Conservation (phyloP, 345 rosid genomes). For the Clarkia xantiana region DNA sequence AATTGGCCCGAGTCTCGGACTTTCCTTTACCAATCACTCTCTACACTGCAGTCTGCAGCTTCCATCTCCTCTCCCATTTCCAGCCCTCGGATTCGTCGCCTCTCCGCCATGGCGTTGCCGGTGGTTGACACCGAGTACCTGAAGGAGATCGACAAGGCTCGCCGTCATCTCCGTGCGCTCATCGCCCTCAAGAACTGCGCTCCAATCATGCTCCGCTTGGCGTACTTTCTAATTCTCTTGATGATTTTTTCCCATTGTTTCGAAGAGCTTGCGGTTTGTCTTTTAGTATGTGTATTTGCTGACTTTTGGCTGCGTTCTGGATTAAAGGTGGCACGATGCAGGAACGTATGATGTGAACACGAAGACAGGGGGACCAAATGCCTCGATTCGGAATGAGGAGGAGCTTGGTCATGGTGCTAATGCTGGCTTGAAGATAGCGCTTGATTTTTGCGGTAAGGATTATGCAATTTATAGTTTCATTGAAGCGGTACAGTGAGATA, state of each 20-base stretch:
- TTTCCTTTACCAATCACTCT: no score
- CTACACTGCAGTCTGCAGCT: no score
- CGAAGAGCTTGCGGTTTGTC: neutral
- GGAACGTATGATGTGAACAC: conserved; percentile 73
- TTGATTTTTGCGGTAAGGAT: conserved; percentile 60
- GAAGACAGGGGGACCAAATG: conserved; percentile 86
- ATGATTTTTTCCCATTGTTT: neutral
- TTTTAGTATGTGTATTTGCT: neutral
- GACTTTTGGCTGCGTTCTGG: neutral
- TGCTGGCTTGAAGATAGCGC: conserved; percentile 66
- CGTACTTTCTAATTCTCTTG: conserved; percentile 25
- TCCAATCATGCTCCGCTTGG: conserved; percentile 94
- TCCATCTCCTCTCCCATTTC: neutral
- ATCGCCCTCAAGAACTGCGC: conserved; percentile 77
- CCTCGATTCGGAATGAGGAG: conserved; percentile 78
- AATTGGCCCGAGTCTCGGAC: no score
- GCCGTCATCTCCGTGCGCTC: conserved; percentile 85
- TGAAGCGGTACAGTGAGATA: no score
- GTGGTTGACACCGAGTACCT: conserved; percentile 69
- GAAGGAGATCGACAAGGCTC: conserved; percentile 77
- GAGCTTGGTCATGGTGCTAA: conserved; percentile 66
- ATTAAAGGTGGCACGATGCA: conserved; percentile 87
- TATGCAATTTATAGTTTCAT: neutral
- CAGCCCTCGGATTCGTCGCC: neutral
- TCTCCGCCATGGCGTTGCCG: conserved; percentile 48